Percentiles rank a stretch among this genome's conserved stretches.
Conservation (phyloP, 768 basidiomycete species). For the Termitomyces eurrhizus region DNA sequence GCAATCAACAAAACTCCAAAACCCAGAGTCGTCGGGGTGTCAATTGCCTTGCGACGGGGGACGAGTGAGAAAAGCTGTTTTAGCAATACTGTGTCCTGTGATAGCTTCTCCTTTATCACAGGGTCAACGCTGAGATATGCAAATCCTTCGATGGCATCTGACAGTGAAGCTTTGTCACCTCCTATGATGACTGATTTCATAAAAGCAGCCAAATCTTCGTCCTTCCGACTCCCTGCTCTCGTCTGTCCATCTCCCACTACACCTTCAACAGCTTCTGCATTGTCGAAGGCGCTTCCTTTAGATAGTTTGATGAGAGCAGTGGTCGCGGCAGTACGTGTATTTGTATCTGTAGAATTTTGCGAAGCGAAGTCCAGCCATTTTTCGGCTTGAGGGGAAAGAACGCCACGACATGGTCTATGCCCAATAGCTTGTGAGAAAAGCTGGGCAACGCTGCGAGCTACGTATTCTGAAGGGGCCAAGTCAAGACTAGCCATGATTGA, state of each 20-base stretch:
- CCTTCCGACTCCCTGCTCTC: constrained; percentile 21
- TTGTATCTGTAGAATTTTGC: constrained; percentile 38
- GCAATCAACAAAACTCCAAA: constrained; percentile 80
- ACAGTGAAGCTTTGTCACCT: constrained; percentile 37
- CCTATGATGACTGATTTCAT: constrained; percentile 56
- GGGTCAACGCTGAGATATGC: constrained; percentile 76
- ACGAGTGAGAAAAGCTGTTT: constrained; percentile 52
- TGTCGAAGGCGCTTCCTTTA: constrained; percentile 49
- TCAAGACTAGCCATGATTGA: constrained; percentile 70
- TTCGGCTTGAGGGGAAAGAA: constrained; percentile 51
- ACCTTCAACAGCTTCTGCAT: constrained; percentile 25
- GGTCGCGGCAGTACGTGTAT: constrained; percentile 58
- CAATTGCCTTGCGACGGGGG: constrained; percentile 41
- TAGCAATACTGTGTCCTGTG: constrained; percentile 51
- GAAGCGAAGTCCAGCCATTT: constrained; percentile 68
- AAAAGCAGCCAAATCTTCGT: constrained; percentile 44
- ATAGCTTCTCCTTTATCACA: constrained; percentile 57
- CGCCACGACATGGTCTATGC: constrained; percentile 64
- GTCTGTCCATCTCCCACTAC: constrained; percentile 8
- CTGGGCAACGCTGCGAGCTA: constrained; percentile 63
- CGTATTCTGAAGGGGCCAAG: constrained; percentile 42
- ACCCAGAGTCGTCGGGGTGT: constrained; percentile 48
- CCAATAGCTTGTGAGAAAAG: constrained; percentile 74
- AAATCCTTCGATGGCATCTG: constrained; percentile 78
- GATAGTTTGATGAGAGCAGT: constrained; percentile 79